Conservation (phyloP, 2,329 filamentous ascomycete species). For the Exophiala sideris region DNA sequence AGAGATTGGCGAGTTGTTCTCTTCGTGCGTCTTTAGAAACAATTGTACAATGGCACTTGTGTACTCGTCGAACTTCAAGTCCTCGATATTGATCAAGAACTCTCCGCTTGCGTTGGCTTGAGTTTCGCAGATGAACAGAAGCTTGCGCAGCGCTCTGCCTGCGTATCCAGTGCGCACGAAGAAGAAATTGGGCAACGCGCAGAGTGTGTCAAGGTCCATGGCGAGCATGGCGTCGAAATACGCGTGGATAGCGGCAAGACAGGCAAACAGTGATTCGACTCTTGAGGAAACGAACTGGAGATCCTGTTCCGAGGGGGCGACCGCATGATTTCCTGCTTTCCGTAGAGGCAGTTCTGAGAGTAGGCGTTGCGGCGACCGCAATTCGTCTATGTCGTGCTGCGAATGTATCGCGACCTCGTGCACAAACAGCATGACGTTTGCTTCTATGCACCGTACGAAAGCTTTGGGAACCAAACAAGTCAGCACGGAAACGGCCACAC, state of each 20-base stretch:
- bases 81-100: conserved; percentile 54
- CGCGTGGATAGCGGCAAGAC: conserved; percentile 62
- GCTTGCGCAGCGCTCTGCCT: conserved; percentile 68
- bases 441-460: conserved; percentile 57
- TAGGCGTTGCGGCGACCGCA: conserved; percentile 30
- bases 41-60: conserved; percentile 65
- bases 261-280: conserved; percentile 64
- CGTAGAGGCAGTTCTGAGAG: conserved; percentile 47
- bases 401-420: conserved; percentile 70
- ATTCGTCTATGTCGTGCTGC: conserved; percentile 55
- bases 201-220: conserved; percentile 57
- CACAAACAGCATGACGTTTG: conserved; percentile 66
- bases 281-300: conserved; percentile 50
- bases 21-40: conserved; percentile 49
- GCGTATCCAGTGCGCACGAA: conserved; percentile 70
- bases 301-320: conserved; percentile 15
- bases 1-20: conserved; percentile 14
- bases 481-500: not conserved
- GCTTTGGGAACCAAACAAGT: not conserved
- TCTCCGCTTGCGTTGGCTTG: conserved; percentile 8
- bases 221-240: conserved; percentile 63
- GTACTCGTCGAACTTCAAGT: conserved; percentile 64
- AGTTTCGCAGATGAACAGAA: conserved; percentile 35
- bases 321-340: conserved; percentile 55
- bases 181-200: conserved; percentile 65